Percentiles rank a stretch among this genome's conserved stretches.
Conservation (phyloP, 192 early-diverging fungal species). For the Lunasporangiospora selenospora region DNA sequence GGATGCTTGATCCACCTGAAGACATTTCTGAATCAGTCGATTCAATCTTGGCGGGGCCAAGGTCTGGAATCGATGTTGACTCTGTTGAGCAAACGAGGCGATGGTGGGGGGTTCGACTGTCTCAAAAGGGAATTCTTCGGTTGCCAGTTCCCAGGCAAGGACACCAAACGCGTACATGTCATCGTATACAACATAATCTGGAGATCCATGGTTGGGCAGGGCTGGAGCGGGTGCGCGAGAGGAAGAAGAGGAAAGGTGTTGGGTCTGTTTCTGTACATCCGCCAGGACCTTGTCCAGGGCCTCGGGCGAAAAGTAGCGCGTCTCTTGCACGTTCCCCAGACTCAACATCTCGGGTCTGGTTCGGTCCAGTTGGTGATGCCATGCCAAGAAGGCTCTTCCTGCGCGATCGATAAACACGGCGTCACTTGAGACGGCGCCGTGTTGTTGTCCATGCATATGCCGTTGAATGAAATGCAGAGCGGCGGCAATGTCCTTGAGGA, state of each 20-base stretch:
- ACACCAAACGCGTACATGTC: slow-evolving; percentile 36
- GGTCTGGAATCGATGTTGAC: slow-evolving; percentile 1
- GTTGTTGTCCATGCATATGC: slow-evolving; percentile 12
- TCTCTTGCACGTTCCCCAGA: too few species aligned
- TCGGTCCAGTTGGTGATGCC: too few species aligned
- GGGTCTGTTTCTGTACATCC: not conserved
- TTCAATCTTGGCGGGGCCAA: not conserved
- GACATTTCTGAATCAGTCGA: slow-evolving; percentile 10
- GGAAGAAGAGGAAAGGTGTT: too few species aligned
- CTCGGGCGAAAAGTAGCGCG: slow-evolving; percentile 9
- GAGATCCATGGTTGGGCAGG: too few species aligned
- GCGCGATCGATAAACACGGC: slow-evolving; percentile 9
- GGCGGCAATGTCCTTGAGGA: slow-evolving; percentile 20
- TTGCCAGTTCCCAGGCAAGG: slow-evolving; percentile 27
- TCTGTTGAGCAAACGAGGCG: too few species aligned
- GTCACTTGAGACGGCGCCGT: slow-evolving; percentile 16
- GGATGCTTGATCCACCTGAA: not conserved
- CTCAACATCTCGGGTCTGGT: too few species aligned
- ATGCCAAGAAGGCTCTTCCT: slow-evolving; percentile 17
- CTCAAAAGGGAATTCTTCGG: slow-evolving; percentile 15
- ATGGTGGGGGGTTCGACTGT: not conserved
- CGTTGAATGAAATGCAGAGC: slow-evolving; percentile 25
- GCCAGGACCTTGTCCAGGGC: not conserved
- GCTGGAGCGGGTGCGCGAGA: too few species aligned
- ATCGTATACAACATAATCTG: too few species aligned